Base-by-base conservation (phyloP, 768 basidiomycete species). In the Hygrophorus russula region DNA sequence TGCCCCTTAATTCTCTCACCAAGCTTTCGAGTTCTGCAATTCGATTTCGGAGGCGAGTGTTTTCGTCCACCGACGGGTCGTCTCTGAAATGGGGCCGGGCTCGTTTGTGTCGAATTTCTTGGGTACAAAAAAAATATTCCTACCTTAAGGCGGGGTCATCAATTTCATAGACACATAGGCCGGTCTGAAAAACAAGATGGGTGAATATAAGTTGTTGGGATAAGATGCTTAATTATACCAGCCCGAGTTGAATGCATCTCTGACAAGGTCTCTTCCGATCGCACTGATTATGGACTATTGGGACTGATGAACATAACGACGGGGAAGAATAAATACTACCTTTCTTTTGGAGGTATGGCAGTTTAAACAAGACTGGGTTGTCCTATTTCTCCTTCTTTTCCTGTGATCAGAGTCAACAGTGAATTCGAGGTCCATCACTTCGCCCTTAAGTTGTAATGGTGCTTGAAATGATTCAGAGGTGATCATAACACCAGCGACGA, bases 271-370 rank as follows among this genome's bases (percentile, higher is more conserved):
- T 73, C 58, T 91, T 91, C 45, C 91, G 71, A 64, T 94, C 91
- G 57, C 91, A 94, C 87, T 91, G 54, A 18, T 24, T 38, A 43
- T 38, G 14, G 46, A 42, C 20, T 41, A 35, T 8, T 37, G 42
- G 43, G 39, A 45, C 45, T 44, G 44, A 46, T 19, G 14, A 15
- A 29, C 10, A 27, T 33, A 18, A 47, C 34, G 46, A 30, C 8
- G 34, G 47, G 15, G 48, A 44, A 44, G 15, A 24, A 15, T 17
- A 32, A 36, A 5, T 32, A 34, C 12, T 49, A 89, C 89, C 74
- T 92, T 92, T 53, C 91, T 69, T 66, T 94, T 94, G 42, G 90
- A 91, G 36, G 89, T 91, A 64, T 94, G 91, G 66, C 91, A 94
- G 56, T 88, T 88, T 47, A 82, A 65, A 57, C 80, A 83, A 57